phyloP scores from a whole-genome alignment of 768 basidiomycete genomes.

The Phaeotremella skinneri region DNA sequence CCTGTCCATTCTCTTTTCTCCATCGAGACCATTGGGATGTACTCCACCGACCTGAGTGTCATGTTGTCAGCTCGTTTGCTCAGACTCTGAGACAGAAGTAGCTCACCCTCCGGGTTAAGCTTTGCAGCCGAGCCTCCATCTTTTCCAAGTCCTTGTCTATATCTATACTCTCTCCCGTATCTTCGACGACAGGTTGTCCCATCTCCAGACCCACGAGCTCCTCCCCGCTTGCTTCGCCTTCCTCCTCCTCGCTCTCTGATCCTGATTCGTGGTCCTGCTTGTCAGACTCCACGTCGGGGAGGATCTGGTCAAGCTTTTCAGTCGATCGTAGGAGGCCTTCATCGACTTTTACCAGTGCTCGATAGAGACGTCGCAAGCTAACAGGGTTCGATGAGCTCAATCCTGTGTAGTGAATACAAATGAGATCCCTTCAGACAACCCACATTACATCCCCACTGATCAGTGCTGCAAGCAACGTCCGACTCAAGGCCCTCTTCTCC shows the following conservation, averaged over 20 bases:
- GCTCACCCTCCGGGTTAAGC: slow-evolving; percentile 10
- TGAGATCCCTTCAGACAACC: background rate
- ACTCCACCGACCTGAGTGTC: background rate
- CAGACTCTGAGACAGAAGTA: background rate
- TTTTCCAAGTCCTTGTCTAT: background rate
- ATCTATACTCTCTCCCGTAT: slow-evolving; percentile 1
- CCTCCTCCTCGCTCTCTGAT: background rate
- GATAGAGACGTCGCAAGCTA: background rate
- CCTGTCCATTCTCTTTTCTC: too few species aligned
- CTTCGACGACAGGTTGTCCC: background rate
- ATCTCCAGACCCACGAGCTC: slow-evolving; percentile 10
- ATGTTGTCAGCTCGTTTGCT: background rate
- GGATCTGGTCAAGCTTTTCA: background rate
- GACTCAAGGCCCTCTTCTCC: slow-evolving; percentile 2
- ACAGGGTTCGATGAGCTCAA: too few species aligned
- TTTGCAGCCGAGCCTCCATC: slow-evolving; percentile 20
- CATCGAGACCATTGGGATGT: too few species aligned
- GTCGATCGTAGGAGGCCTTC: background rate
- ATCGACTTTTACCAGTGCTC: background rate
- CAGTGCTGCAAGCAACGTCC: slow-evolving; percentile 4
- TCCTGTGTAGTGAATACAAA: too few species aligned
- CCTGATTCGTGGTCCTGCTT: background rate
- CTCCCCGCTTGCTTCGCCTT: slow-evolving; percentile 2
- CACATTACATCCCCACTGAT: slow-evolving; percentile 20
- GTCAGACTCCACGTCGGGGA: background rate